These are phyloP conservation scores for Moesziomyces sp. DNA, from an alignment of 1,284 basidiomycete species.

Conservation along the genomic window DNA sequence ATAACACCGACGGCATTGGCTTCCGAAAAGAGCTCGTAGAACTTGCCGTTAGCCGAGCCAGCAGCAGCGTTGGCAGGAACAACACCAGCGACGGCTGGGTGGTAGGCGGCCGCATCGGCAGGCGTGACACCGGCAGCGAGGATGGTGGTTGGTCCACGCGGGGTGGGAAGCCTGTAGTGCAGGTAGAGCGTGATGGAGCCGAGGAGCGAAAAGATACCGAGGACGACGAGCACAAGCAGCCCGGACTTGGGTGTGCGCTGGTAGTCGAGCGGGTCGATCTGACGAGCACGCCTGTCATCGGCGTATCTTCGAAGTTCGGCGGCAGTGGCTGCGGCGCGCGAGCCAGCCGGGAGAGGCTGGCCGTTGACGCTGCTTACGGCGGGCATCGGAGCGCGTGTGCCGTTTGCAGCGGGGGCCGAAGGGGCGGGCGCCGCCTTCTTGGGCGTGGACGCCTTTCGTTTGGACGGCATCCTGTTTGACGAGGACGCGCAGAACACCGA, in stretches of 20 bases:
- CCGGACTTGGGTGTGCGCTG: conserved; percentile 42
- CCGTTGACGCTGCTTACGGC: background rate
- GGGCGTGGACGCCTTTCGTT: conserved; percentile 34
- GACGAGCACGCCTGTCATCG: conserved; percentile 22
- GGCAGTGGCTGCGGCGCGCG: conserved; percentile 6
- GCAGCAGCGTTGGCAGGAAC: conserved; percentile 19
- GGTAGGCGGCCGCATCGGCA: conserved; percentile 43
- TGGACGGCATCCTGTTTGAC: conserved; percentile 22
- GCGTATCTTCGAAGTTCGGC: conserved; percentile 25
- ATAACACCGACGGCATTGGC: conserved; percentile 60
- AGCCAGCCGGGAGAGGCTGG: conserved; percentile 6
- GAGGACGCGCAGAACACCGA: background rate
- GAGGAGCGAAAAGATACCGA: conserved; percentile 36
- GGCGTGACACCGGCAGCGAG: conserved; percentile 33
- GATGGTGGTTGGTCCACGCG: conserved; percentile 40
- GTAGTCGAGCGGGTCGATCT: conserved; percentile 42
- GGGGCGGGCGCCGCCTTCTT: conserved; percentile 27
- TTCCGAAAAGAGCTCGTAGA: conserved; percentile 58
- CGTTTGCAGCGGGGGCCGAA: conserved; percentile 11
- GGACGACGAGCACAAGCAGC: conserved; percentile 33
- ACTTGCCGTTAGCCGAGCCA: conserved; percentile 10
- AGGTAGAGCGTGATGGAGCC: conserved; percentile 45
- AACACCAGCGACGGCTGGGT: conserved; percentile 25
- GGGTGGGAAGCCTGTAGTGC: conserved; percentile 63
- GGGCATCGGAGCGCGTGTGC: background rate